Percentiles rank a stretch among this genome's conserved stretches.
phyloP scores from a whole-genome alignment of 768 basidiomycete species.

The Panaeolus papilionaceus region DNA sequence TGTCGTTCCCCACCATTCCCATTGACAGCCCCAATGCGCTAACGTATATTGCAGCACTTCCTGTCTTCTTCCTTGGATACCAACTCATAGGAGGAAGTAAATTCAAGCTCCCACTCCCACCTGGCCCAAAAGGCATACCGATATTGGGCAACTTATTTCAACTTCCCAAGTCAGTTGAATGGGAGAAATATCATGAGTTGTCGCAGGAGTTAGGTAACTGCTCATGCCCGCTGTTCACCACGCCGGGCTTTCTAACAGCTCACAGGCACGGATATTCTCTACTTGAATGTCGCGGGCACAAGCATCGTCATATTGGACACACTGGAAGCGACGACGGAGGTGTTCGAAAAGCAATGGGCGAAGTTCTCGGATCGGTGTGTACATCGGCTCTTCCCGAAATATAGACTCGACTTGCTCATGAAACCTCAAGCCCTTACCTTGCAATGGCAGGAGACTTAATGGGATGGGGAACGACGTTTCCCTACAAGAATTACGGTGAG shows the following conservation, averaged over 20 bases:
- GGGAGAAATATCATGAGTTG: not conserved
- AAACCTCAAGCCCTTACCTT: not conserved
- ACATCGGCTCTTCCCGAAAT: not conserved
- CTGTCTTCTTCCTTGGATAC: not conserved
- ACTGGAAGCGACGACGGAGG: slow-evolving; percentile 42
- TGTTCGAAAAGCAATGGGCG: slow-evolving; percentile 47
- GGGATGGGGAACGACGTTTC: not conserved
- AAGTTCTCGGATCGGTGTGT: slow-evolving; percentile 40
- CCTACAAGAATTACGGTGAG: not conserved
- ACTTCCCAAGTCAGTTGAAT: not conserved
- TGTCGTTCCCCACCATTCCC: not conserved
- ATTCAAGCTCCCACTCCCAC: not conserved
- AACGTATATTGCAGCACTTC: not conserved
- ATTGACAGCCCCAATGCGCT: not conserved
- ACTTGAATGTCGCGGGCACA: slow-evolving; percentile 34
- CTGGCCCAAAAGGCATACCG: not conserved
- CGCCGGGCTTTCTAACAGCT: not conserved
- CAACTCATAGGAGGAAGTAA: not conserved
- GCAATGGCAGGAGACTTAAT: slow-evolving; percentile 4
- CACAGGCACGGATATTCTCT: slow-evolving; percentile 37
- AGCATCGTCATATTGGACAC: slow-evolving; percentile 42
- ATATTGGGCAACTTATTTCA: not conserved
- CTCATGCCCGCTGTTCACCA: not conserved
- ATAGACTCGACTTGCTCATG: not conserved
- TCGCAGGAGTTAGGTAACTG: not conserved